Percentiles rank a stretch among this genome's conserved stretches.
Evolutionary conservation across 2,329 filamentous ascomycete genomes (phyloP).

Genomic region (Curvularia hawaiiensis): DNA sequence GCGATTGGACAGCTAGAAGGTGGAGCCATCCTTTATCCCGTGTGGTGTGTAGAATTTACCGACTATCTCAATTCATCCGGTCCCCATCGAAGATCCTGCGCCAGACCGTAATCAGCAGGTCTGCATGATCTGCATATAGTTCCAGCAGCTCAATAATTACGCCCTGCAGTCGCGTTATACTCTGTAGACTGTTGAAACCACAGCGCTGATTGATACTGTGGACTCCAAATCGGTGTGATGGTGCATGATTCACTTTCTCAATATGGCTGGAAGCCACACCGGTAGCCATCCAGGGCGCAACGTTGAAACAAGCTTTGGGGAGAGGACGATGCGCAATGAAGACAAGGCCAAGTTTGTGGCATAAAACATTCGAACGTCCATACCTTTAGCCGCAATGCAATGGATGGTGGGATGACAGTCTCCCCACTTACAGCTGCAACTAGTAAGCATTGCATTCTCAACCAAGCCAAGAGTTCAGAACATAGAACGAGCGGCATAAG

Average conservation of each 20-base stretch:
- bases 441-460: not conserved
- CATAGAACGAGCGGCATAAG: not conserved
- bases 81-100: not conserved
- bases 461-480: not conserved
- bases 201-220: not conserved
- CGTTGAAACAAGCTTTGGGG: not conserved
- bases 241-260: not conserved
- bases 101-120: not conserved
- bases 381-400: not conserved
- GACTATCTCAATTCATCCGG: not conserved
- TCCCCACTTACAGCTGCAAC: not conserved
- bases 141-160: not conserved
- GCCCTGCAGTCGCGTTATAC: not conserved
- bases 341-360: not conserved
- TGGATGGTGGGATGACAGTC: not conserved
- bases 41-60: not conserved
- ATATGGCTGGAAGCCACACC: not conserved
- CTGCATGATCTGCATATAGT: not conserved
- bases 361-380: not conserved
- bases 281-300: not conserved
- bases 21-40: not conserved
- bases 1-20: not conserved
- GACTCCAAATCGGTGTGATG: not conserved
- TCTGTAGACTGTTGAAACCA: not conserved
- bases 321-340: not conserved